phyloP scores from a whole-genome alignment of 2,329 filamentous ascomycete genomes.

The Microcyclospora pomicola region DNA sequence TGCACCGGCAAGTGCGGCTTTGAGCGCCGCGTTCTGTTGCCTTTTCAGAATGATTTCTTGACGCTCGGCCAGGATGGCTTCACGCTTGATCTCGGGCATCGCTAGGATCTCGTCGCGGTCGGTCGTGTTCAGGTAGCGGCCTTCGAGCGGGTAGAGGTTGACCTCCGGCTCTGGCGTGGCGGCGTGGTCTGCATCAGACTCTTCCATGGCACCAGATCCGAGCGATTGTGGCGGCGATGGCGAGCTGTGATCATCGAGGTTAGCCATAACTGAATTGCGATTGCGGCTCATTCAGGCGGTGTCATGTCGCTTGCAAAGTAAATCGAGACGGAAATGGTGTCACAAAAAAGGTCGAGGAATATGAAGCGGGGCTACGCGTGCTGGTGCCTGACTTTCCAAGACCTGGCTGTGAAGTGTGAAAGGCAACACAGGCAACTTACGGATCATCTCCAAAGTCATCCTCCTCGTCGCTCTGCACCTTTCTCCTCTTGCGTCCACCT shows the following conservation, averaged over 20 bases:
- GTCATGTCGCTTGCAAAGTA: background rate
- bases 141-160: constrained; percentile 70
- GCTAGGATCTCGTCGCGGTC: constrained; percentile 54
- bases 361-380: background rate
- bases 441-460: constrained; percentile 46
- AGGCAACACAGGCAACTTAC: constrained; percentile 41
- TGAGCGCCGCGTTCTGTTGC: constrained; percentile 68
- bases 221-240: constrained; percentile 38
- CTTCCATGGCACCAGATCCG: constrained; percentile 77
- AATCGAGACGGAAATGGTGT: background rate
- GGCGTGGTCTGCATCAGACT: constrained; percentile 45
- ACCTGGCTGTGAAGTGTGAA: constrained; percentile 5
- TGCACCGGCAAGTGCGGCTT: constrained; percentile 47
- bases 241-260: constrained; percentile 10
- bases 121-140: constrained; percentile 52
- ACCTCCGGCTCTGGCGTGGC: constrained; percentile 38
- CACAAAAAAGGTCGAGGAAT: constrained; percentile 1
- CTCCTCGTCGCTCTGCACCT: constrained; percentile 52
- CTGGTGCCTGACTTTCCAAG: too few relatives aligned
- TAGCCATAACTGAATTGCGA: constrained; percentile 2
- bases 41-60: constrained; percentile 69
- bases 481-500: constrained; percentile 32
- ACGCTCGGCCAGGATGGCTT: constrained; percentile 79
- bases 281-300: background rate
- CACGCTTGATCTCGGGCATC: constrained; percentile 81